A percentile compares a stretch with the other conserved stretches of the same genome.
Evolutionary conservation across 2,329 filamentous ascomycete genomes (phyloP).

Genomic region (Aspergillus chevalieri): DNA sequence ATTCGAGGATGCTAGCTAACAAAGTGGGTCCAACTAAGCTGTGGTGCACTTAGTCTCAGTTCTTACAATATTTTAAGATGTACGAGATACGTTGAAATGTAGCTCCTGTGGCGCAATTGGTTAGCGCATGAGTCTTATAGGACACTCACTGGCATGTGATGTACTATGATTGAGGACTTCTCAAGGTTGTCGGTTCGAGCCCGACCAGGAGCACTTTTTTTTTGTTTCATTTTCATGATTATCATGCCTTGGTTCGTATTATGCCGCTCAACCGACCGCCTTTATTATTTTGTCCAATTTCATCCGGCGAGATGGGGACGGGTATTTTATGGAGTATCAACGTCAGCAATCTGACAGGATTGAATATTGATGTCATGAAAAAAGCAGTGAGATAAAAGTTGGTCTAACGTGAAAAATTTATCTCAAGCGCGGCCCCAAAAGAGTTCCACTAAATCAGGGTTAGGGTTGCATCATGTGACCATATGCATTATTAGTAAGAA

Average conservation of each 20-base stretch:
- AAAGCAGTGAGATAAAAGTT: not conserved
- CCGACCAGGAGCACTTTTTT: not conserved
- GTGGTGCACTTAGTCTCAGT: not conserved
- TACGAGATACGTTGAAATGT: not conserved
- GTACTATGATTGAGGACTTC: not conserved
- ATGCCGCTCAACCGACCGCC: not conserved
- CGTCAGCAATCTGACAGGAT: no score
- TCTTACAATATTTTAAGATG: not conserved
- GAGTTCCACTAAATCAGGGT: not conserved
- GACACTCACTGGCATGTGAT: not conserved
- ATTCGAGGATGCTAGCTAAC: no score
- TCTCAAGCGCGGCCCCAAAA: not conserved
- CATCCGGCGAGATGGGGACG: not conserved
- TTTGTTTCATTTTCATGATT: not conserved
- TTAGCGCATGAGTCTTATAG: slow-evolving; percentile 1
- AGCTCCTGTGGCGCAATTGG: slow-evolving; percentile 1
- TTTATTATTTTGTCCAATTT: not conserved
- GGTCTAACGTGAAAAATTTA: not conserved
- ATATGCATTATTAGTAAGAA: no score
- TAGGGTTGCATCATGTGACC: not conserved
- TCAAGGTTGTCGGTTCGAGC: slow-evolving; percentile 1
- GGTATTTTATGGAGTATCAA: not conserved
- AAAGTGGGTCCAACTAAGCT: no score
- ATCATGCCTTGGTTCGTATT: not conserved
- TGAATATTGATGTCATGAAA: not conserved